Evolutionary conservation across 2,329 filamentous ascomycete species (phyloP).

Genomic region (Trichoderma afroharzianum): DNA sequence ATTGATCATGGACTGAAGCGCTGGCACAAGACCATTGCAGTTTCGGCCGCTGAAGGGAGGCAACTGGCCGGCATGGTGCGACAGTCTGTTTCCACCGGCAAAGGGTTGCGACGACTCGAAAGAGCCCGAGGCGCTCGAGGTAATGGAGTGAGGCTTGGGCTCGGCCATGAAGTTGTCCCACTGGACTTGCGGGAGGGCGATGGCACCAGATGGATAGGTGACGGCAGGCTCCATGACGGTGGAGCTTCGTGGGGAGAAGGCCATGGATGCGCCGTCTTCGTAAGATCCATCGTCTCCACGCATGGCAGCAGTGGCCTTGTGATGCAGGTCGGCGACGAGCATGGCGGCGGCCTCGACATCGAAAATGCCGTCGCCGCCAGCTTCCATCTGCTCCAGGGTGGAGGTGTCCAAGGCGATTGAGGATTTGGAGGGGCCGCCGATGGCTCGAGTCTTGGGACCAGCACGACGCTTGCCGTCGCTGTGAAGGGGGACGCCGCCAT

Average conservation of each 20-base stretch:
- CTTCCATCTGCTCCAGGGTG: constrained; percentile 88
- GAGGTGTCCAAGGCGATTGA: constrained; percentile 77
- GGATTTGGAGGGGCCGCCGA: constrained; percentile 67
- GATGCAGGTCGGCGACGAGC: constrained; percentile 96
- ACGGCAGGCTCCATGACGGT: constrained; percentile 74
- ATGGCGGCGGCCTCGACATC: constrained; percentile 97
- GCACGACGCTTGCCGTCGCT: constrained; percentile 89
- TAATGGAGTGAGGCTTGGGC: constrained; percentile 71
- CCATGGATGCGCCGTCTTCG: constrained; percentile 57
- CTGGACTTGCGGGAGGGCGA: constrained; percentile 79
- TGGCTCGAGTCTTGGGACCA: constrained; percentile 62
- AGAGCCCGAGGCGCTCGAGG: constrained; percentile 60
- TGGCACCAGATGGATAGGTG: constrained; percentile 72
- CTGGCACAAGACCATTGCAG: constrained; percentile 58
- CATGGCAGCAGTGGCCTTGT: constrained; percentile 79
- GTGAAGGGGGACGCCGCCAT: constrained; percentile 88
- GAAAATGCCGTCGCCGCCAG: constrained; percentile 83
- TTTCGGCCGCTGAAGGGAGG: constrained; percentile 65
- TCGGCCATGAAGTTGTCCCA: constrained; percentile 88
- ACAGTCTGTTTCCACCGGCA: constrained; percentile 53
- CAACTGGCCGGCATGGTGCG: constrained; percentile 59
- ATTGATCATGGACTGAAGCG: constrained; percentile 68
- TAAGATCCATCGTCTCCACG: constrained; percentile 54
- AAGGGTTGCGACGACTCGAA: constrained; percentile 67
- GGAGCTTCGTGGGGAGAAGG: constrained; percentile 68